A percentile compares a stretch with the other conserved stretches of the same genome.
These are phyloP conservation scores for Apophysomyces variabilis DNA, from an alignment of 371 early-diverging fungal species.

Conservation along the genomic window DNA sequence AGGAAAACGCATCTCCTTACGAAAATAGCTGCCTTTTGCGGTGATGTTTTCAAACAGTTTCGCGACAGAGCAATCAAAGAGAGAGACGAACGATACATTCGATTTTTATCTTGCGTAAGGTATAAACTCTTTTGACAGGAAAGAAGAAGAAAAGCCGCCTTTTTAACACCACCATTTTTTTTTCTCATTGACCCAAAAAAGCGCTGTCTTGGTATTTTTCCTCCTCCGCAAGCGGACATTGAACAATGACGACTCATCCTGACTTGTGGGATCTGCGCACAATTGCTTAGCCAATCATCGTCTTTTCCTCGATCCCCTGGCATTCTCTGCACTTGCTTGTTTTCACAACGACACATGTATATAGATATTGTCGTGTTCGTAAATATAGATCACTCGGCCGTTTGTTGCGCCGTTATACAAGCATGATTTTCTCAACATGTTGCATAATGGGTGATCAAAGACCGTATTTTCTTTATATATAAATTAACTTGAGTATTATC, in stretches of 20 bases:
- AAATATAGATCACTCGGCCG: too few species aligned
- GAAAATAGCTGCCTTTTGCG: neutral
- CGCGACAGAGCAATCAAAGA: neutral
- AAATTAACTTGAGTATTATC: too few species aligned
- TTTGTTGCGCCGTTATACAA: too few species aligned
- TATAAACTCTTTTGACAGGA: neutral
- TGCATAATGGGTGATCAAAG: too few species aligned
- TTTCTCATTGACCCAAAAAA: neutral
- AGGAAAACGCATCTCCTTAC: neutral
- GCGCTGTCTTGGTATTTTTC: neutral
- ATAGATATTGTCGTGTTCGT: too few species aligned
- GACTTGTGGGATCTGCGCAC: neutral
- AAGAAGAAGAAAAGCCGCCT: neutral
- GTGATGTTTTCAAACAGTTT: neutral
- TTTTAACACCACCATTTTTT: neutral
- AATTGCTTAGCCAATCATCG: too few species aligned
- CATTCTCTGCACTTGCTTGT: too few species aligned
- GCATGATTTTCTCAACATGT: too few species aligned
- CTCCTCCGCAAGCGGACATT: conserved; percentile 5
- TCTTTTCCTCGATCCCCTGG: too few species aligned
- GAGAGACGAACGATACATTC: neutral
- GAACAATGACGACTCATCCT: conserved; percentile 3
- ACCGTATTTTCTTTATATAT: too few species aligned
- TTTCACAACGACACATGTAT: too few species aligned
- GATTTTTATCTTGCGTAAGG: too few species aligned